phyloP scores from a whole-genome alignment of 2,329 filamentous ascomycete species.

The Aspergillus sp. region DNA sequence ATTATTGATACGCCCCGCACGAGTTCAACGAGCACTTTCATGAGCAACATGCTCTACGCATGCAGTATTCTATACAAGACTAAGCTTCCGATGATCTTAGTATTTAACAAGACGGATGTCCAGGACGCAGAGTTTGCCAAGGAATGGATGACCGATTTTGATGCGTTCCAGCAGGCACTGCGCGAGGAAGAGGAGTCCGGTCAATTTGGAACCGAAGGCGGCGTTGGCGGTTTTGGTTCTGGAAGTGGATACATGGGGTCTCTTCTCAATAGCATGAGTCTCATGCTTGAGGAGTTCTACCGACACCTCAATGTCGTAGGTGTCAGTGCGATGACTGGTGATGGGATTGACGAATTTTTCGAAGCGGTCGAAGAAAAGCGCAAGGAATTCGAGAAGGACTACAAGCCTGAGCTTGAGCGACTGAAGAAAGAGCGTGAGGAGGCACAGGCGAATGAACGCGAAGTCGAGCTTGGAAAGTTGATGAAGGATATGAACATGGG shows the following conservation, averaged over 20 bases:
- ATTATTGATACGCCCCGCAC: constrained; percentile 96
- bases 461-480: constrained; percentile 84
- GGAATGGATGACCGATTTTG: constrained; percentile 99
- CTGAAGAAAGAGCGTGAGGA: constrained; percentile 73
- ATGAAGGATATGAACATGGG: constrained; percentile 86
- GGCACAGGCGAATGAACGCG: constrained; percentile 67
- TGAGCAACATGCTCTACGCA: constrained; percentile 99
- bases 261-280: constrained; percentile 93
- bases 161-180: constrained; percentile 87
- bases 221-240: constrained; percentile 58
- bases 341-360: constrained; percentile 92
- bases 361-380: constrained; percentile 82
- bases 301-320: constrained; percentile 88
- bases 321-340: constrained; percentile 89
- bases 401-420: constrained; percentile 85
- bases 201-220: constrained; percentile 70
- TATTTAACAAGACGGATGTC: constrained; percentile 99
- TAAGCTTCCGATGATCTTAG: constrained; percentile 95
- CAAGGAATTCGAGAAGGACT: constrained; percentile 84
- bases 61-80: constrained; percentile 99
- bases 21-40: constrained; percentile 91
- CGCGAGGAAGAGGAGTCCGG: constrained; percentile 76
- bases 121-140: constrained; percentile 88
- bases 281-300: constrained; percentile 98
- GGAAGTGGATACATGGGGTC: constrained; percentile 96